Evolutionary conservation across 169 alveolate genomes (phyloP).

Genomic region (Neospora caninum): DNA sequence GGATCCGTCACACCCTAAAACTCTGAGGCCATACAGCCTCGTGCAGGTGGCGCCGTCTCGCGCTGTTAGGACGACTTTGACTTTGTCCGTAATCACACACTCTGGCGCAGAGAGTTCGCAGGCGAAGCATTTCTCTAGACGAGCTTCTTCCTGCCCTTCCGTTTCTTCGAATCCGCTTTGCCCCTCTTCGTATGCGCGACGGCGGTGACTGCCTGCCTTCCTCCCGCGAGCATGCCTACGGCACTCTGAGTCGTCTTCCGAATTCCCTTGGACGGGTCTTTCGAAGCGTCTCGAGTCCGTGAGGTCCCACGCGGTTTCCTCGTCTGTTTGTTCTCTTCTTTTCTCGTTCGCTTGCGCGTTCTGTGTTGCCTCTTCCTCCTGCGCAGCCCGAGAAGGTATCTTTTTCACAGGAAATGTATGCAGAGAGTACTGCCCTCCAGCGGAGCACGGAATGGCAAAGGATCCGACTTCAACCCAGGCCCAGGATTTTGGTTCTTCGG

Average conservation of each 20-base stretch:
- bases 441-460: not conserved
- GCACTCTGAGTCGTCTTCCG: not conserved
- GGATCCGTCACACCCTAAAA: slow-evolving; percentile 24
- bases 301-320: too few species aligned
- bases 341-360: too few species aligned
- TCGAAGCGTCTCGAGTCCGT: not conserved
- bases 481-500: not conserved
- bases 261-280: not conserved
- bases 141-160: too few species aligned
- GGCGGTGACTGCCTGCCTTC: not conserved
- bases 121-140: not conserved
- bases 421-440: not conserved
- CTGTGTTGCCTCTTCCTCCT: not conserved
- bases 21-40: not conserved
- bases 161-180: too few species aligned
- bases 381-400: not conserved
- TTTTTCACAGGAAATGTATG: not conserved
- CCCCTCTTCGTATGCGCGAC: not conserved
- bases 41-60: not conserved
- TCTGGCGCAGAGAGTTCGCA: not conserved
- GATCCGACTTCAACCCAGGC: not conserved
- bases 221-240: not conserved
- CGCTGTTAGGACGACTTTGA: not conserved
- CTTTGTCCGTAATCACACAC: not conserved
- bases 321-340: too few species aligned